phyloP scores from a whole-genome alignment of 2,329 filamentous ascomycete species.

The Pyrenophora teres region DNA sequence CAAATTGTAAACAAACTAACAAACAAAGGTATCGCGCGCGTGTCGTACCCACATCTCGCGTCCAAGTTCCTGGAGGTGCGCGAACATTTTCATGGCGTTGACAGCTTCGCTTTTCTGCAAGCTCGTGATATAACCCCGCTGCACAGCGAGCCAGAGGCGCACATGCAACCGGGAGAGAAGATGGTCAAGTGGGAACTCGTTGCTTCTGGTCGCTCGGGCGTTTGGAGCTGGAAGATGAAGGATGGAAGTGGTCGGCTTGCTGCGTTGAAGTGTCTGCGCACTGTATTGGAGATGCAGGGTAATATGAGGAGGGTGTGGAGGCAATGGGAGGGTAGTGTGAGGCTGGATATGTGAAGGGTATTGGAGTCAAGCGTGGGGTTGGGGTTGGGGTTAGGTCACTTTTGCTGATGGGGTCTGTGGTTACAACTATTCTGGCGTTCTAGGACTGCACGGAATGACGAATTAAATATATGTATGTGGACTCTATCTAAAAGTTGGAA shows the following conservation, averaged over 20 bases:
- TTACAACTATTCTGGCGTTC: too few relatives aligned
- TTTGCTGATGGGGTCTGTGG: too few relatives aligned
- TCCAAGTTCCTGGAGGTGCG: conserved; percentile 16
- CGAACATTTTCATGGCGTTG: conserved; percentile 7
- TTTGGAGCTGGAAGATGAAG: conserved; percentile 4
- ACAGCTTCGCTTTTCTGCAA: conserved; percentile 17
- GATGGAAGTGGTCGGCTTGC: conserved; percentile 11
- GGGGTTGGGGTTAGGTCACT: too few relatives aligned
- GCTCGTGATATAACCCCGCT: conserved; percentile 10
- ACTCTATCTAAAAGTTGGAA: too few relatives aligned
- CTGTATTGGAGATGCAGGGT: conserved; percentile 13
- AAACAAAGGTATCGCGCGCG: not conserved
- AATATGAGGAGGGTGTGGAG: conserved; percentile 10
- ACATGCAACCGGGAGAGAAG: conserved; percentile 2
- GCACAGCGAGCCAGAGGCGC: not conserved
- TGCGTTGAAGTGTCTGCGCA: conserved; percentile 15
- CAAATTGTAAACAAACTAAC: not conserved
- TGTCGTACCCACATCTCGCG: conserved; percentile 10
- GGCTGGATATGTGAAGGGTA: not conserved
- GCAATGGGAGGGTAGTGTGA: conserved; percentile 6
- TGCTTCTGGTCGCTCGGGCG: conserved; percentile 8
- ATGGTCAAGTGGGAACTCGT: conserved; percentile 13
- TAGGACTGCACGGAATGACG: too few relatives aligned
- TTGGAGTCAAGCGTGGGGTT: too few relatives aligned
- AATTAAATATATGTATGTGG: too few relatives aligned